These are phyloP conservation scores for Rhodotorula kratochvilovae DNA, from an alignment of 768 basidiomycete species.

Conservation along the genomic window DNA sequence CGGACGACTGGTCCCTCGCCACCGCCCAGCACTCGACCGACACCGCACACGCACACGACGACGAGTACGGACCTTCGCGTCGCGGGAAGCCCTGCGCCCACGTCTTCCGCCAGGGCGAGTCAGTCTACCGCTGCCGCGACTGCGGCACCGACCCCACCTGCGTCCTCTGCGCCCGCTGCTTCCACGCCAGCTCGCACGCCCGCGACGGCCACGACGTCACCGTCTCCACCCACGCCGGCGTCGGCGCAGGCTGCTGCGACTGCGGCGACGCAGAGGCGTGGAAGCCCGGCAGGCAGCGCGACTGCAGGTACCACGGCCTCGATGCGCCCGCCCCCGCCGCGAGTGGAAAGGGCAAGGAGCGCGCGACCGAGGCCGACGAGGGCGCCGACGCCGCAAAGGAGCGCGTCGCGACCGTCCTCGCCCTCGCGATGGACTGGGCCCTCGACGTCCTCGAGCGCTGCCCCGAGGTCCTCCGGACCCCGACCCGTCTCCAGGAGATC, in stretches of 20 bases:
- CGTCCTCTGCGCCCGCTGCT: constrained; percentile 84
- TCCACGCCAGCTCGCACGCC: constrained; percentile 76
- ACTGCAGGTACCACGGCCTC: constrained; percentile 62
- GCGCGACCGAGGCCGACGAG: neutral
- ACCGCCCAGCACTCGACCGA: neutral
- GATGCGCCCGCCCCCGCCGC: neutral
- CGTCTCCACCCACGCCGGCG: constrained; percentile 84
- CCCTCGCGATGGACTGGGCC: constrained; percentile 34
- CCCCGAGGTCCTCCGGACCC: constrained; percentile 4
- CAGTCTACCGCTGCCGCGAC: constrained; percentile 91
- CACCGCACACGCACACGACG: neutral
- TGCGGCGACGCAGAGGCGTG: constrained; percentile 90
- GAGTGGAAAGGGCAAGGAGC: constrained; percentile 8
- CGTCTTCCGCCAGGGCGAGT: constrained; percentile 85
- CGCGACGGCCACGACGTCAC: constrained; percentile 74
- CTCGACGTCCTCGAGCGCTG: constrained; percentile 23
- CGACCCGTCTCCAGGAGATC: constrained; percentile 11
- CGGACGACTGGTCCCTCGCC: constrained; percentile 19
- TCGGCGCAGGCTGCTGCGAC: constrained; percentile 72
- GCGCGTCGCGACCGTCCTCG: constrained; percentile 6
- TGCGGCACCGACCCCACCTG: constrained; percentile 85
- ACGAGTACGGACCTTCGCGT: constrained; percentile 11
- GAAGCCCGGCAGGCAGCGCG: constrained; percentile 64
- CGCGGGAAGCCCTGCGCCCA: constrained; percentile 58
- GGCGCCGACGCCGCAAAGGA: neutral